Evolutionary conservation across 192 early-diverging fungal species (phyloP).

Genomic region (Rhizophlyctis rosea): DNA sequence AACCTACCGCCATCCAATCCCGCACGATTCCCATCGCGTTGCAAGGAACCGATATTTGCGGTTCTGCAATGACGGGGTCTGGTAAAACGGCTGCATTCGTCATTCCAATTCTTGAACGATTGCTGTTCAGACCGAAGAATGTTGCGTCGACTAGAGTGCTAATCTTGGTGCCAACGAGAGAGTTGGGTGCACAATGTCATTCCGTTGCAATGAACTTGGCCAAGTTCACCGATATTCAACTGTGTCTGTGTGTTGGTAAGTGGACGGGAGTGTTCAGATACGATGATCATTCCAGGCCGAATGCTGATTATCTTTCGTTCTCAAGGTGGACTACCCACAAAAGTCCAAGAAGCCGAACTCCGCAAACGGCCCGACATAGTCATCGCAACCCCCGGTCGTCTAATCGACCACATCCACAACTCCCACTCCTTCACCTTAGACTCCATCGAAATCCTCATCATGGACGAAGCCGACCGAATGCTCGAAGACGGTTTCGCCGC

Average conservation of each 20-base stretch:
- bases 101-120: constrained; percentile 91
- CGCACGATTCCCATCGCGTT: constrained; percentile 90
- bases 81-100: constrained; percentile 98
- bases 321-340: constrained; percentile 80
- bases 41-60: constrained; percentile 96
- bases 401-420: constrained; percentile 97
- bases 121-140: constrained; percentile 85
- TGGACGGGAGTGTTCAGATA: neutral
- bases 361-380: constrained; percentile 84
- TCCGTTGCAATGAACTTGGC: constrained; percentile 84
- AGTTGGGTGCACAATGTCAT: constrained; percentile 96
- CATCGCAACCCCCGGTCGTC: constrained; percentile 95
- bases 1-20: constrained; percentile 93
- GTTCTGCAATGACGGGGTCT: constrained; percentile 95
- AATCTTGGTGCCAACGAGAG: constrained; percentile 94
- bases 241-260: constrained; percentile 76
- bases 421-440: constrained; percentile 84
- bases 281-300: neutral
- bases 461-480: constrained; percentile 99
- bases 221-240: constrained; percentile 81
- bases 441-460: constrained; percentile 89
- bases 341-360: constrained; percentile 85
- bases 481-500: constrained; percentile 96
- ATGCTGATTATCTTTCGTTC: neutral
- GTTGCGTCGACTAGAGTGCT: constrained; percentile 78